Evolutionary conservation across 108 stramenopile genomes (phyloP).

Genomic region (Schizochytrium sp.): DNA sequence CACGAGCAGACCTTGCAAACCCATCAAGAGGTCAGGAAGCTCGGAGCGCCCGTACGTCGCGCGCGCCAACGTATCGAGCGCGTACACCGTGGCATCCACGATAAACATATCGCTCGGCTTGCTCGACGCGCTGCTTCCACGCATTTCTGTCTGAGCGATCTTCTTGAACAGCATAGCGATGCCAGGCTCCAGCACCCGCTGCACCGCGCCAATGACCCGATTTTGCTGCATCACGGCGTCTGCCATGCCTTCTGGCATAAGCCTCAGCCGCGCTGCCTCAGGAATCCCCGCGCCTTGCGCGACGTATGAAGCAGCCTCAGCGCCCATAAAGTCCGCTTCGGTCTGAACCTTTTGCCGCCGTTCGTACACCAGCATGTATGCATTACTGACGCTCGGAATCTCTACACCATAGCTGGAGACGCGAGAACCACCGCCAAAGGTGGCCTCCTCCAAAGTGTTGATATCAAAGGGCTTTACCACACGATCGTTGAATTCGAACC

Average conservation of each 20-base stretch:
- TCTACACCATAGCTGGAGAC: not conserved
- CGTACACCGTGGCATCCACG: not conserved
- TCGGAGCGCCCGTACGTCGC: not conserved
- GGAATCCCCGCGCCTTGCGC: not conserved
- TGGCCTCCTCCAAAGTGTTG: conserved; percentile 35
- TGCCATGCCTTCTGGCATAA: not conserved
- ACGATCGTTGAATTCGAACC: conserved; percentile 61
- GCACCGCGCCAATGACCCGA: not conserved
- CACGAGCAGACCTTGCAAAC: not conserved
- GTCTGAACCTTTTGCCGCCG: not conserved
- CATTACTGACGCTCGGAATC: not conserved
- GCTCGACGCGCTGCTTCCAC: too few relatives aligned
- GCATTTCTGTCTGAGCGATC: not conserved
- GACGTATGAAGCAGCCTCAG: not conserved
- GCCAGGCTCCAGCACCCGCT: not conserved
- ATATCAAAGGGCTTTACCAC: conserved; percentile 46
- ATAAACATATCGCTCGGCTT: not conserved
- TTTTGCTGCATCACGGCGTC: not conserved
- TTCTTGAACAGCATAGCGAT: not conserved
- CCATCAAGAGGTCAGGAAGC: not conserved
- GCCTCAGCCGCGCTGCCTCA: not conserved
- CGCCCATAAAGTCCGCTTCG: not conserved
- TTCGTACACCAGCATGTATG: conserved; percentile 31
- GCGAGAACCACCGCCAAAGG: conserved; percentile 46
- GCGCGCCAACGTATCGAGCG: not conserved